Base-by-base conservation (phyloP, 495 filamentous ascomycete species). In the Eremomyces bilateralis region DNA sequence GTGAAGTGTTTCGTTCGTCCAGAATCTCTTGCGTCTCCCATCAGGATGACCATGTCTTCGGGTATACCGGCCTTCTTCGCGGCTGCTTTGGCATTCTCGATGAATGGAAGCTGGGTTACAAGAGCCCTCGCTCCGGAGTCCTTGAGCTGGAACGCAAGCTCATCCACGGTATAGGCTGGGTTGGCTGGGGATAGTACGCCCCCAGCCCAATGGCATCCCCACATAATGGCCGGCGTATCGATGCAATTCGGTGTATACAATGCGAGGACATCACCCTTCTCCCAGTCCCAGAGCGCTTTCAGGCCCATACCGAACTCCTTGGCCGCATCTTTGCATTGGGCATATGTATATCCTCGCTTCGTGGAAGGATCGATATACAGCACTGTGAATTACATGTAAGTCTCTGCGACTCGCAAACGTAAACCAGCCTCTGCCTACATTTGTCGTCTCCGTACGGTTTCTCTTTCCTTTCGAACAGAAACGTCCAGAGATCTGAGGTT, bases 81-180 rank as follows among this genome's bases (percentile, higher is more conserved):
- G 1, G 85, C 88, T 27, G 70, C 58, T 11, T 48, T 48, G 3
- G 73, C 85, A 1, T 60, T 61, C 4, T 64, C 46, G 1, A 91
- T 57, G 34, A 73, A 59, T 0, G 71, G 52, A 4, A 60, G 45
- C 40, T 80, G 76, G 0, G 88, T 95, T 2, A 75, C 65, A 15
- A 95, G 52, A 1, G 61, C 80, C 46, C 73, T 82, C 20, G 81
- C 82, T 1, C 67, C 64, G 0, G 78, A 73, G 52, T 90, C 76
- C 44, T 75, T 70, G 39, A 95, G 65, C 53, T 94, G 88, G 50
- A 78, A 90, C 13, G 76, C 74, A 11, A 95, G 64, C 50, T 95
- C 85, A 4, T 91, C 72, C 16, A 61, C 67, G 1, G 76, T 90
- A 54, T 94, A 94, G 1, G 67, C 66, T 16, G 88, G 84, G 50